Conservation (phyloP, 1,139 yeast genomes). For the Magnusiomyces clavatus region DNA sequence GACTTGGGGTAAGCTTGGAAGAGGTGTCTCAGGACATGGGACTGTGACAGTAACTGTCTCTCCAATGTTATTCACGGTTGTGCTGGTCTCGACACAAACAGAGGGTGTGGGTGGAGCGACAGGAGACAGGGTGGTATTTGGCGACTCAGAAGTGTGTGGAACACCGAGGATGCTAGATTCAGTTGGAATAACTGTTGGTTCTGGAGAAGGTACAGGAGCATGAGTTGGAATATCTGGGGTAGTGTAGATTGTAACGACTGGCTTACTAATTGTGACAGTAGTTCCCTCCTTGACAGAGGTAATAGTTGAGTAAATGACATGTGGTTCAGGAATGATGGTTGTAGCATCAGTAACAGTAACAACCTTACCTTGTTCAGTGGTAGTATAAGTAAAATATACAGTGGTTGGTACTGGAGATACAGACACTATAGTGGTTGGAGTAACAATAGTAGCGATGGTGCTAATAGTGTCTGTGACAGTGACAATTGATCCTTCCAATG, state of each 20-base stretch:
- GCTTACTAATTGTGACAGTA: not conserved
- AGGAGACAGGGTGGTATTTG: no score
- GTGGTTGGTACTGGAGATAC: constrained; percentile 3
- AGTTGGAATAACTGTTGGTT: not conserved
- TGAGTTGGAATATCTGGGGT: constrained; percentile 5
- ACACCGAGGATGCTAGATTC: not conserved
- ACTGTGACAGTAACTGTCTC: no score
- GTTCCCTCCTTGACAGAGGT: not conserved
- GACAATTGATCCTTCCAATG: not conserved
- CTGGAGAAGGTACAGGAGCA: not conserved
- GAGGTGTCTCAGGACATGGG: no score
- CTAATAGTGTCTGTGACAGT: not conserved
- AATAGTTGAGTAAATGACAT: not conserved
- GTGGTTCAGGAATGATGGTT: not conserved
- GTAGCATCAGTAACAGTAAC: constrained; percentile 3
- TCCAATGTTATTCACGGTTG: no score
- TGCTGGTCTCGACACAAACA: no score
- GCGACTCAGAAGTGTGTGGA: no score
- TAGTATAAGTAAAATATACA: constrained; percentile 2
- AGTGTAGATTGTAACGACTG: constrained; percentile 3
- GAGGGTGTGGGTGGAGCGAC: no score
- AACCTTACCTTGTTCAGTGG: not conserved
- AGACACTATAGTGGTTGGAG: not conserved
- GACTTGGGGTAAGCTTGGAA: no score
- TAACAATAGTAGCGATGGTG: not conserved